phyloP scores from a whole-genome alignment of 75 land plant genomes.

The Sequoiadendron giganteum region DNA sequence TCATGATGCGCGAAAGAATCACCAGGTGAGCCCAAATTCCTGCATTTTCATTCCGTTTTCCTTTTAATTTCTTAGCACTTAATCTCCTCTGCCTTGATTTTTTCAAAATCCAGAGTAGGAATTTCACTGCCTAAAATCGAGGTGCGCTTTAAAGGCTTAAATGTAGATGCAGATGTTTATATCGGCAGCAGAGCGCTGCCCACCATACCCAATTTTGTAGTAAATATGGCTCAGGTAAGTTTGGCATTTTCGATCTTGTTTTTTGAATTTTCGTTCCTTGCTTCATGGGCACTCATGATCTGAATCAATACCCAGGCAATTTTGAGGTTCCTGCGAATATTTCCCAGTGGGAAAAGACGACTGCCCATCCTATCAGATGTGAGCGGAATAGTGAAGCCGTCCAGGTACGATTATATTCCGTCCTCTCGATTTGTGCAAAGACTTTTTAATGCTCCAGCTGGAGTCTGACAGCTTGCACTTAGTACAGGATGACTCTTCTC shows the following conservation, averaged over 20 bases:
- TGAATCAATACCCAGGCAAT: not conserved
- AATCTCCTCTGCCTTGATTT: not conserved
- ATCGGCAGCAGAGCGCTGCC: conserved; percentile 81
- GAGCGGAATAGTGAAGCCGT: conserved; percentile 69
- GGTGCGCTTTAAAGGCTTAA: conserved; percentile 66
- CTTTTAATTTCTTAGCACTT: no score
- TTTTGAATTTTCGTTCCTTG: not conserved
- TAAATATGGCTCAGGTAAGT: conserved; percentile 65
- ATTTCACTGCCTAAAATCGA: conserved; percentile 77
- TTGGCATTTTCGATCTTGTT: not conserved
- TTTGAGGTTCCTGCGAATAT: not conserved
- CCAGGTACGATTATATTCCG: conserved; percentile 25
- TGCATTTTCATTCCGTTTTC: not conserved
- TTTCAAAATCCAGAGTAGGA: conserved; percentile 46
- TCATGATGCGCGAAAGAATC: conserved; percentile 47
- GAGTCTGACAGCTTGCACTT: not conserved
- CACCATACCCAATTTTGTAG: conserved; percentile 66
- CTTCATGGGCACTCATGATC: no score
- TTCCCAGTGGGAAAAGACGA: conserved; percentile 38
- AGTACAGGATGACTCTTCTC: conserved; percentile 23
- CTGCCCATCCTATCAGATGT: conserved; percentile 54
- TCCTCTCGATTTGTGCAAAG: not conserved
- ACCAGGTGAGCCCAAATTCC: conserved; percentile 31
- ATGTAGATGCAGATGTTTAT: conserved; percentile 61
- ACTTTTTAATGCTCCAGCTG: not conserved